Percentiles rank a stretch among this genome's conserved stretches.
These are phyloP conservation scores for Triangularia setosa DNA, from an alignment of 2,329 filamentous ascomycete genomes.

Conservation along the genomic window DNA sequence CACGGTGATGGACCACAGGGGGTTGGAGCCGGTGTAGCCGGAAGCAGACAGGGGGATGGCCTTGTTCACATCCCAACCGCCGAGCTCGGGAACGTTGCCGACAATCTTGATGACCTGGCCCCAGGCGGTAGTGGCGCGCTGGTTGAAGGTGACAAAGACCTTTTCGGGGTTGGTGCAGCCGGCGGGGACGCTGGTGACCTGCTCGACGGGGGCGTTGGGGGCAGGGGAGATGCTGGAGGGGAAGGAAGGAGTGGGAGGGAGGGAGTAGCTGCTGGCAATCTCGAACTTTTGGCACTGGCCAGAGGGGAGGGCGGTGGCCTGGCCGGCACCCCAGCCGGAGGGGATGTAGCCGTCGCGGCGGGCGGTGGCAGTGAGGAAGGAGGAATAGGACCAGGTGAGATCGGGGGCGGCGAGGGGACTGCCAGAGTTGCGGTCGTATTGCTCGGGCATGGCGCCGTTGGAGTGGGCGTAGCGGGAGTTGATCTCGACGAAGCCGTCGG, in stretches of 20 bases:
- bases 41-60: constrained; percentile 56
- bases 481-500: constrained; percentile 58
- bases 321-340: constrained; percentile 50
- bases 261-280: constrained; percentile 48
- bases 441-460: constrained; percentile 64
- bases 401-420: constrained; percentile 59
- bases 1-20: constrained; percentile 58
- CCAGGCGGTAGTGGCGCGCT: constrained; percentile 50
- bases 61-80: constrained; percentile 54
- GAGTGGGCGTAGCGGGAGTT: constrained; percentile 58
- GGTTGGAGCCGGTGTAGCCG: constrained; percentile 55
- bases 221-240: constrained; percentile 46
- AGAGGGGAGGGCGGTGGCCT: constrained; percentile 45
- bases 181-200: constrained; percentile 27
- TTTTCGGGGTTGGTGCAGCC: constrained; percentile 39
- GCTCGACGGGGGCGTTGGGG: constrained; percentile 28
- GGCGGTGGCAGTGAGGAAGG: constrained; percentile 60
- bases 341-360: constrained; percentile 55
- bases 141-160: constrained; percentile 61
- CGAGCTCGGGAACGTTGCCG: constrained; percentile 57
- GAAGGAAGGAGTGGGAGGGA: constrained; percentile 45
- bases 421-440: constrained; percentile 55
- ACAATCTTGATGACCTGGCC: constrained; percentile 65
- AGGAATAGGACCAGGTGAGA: constrained; percentile 70
- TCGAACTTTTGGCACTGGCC: constrained; percentile 44